These are phyloP conservation scores for Microascus cirrosus DNA, from an alignment of 2,329 filamentous ascomycete species.

Conservation along the genomic window DNA sequence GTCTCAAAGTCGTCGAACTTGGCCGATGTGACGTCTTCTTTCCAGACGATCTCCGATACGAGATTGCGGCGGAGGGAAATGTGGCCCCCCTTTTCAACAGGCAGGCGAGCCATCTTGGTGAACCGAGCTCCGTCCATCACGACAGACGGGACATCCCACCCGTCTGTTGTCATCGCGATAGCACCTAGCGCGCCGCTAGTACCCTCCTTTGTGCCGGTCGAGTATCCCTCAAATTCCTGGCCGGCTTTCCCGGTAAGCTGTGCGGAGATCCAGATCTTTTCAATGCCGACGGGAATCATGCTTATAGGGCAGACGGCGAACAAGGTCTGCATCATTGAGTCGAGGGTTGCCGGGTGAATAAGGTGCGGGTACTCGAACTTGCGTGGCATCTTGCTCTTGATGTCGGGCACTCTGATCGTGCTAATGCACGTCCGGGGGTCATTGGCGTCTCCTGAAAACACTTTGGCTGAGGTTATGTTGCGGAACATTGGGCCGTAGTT, in stretches of 20 bases:
- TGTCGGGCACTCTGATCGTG: slow-evolving; percentile 33
- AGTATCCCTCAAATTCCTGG: slow-evolving; percentile 26
- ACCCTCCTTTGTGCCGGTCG: slow-evolving; percentile 22
- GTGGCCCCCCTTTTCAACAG: slow-evolving; percentile 20
- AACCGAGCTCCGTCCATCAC: slow-evolving; percentile 33
- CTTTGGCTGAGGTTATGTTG: slow-evolving; percentile 25
- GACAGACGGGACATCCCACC: slow-evolving; percentile 21
- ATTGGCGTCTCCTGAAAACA: slow-evolving; percentile 18
- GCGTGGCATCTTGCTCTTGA: slow-evolving; percentile 38
- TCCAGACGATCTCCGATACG: slow-evolving; percentile 37
- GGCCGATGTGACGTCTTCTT: slow-evolving; percentile 21
- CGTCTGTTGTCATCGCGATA: slow-evolving; percentile 28
- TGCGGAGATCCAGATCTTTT: slow-evolving; percentile 33
- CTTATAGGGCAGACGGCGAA: slow-evolving; percentile 31
- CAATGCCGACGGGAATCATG: slow-evolving; percentile 37
- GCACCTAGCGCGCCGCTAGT: slow-evolving; percentile 27
- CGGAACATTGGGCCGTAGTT: slow-evolving; percentile 39
- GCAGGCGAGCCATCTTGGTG: slow-evolving; percentile 20
- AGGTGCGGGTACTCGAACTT: slow-evolving; percentile 41
- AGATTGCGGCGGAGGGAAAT: slow-evolving; percentile 37
- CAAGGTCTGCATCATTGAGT: slow-evolving; percentile 42
- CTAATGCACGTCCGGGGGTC: slow-evolving; percentile 22
- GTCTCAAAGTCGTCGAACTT: slow-evolving; percentile 11
- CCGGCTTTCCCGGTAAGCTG: slow-evolving; percentile 19
- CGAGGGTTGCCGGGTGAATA: slow-evolving; percentile 47